phyloP scores from a whole-genome alignment of 106 monocot species.

The Apostasia ramifera region DNA sequence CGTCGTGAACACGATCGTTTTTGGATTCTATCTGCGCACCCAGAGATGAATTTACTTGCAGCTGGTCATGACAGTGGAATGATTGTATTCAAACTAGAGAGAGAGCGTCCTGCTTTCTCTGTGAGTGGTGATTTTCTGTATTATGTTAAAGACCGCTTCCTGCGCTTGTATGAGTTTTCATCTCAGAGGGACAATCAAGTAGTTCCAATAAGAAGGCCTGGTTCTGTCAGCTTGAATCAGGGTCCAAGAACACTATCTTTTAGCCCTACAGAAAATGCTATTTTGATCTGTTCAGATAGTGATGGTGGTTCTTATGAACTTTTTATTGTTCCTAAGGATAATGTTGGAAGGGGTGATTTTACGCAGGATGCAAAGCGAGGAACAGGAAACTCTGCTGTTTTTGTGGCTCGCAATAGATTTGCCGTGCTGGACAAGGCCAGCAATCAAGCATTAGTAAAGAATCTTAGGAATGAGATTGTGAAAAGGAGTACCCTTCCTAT shows the following conservation, averaged over 20 bases:
- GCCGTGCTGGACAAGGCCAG: slow-evolving; percentile 71
- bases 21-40: slow-evolving; percentile 83
- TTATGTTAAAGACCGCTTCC: slow-evolving; percentile 76
- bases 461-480: slow-evolving; percentile 82
- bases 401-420: slow-evolving; percentile 86
- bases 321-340: slow-evolving; percentile 60
- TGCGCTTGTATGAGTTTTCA: slow-evolving; percentile 64
- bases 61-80: slow-evolving; percentile 95
- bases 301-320: slow-evolving; percentile 91
- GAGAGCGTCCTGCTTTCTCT: slow-evolving; percentile 80
- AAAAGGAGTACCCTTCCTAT: slow-evolving; percentile 71
- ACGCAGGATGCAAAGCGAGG: slow-evolving; percentile 78
- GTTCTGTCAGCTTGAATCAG: slow-evolving; percentile 73
- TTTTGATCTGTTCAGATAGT: slow-evolving; percentile 68
- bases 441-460: slow-evolving; percentile 74
- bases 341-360: slow-evolving; percentile 47
- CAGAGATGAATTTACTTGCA: slow-evolving; percentile 87
- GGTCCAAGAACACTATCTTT: slow-evolving; percentile 62
- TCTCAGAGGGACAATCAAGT: slow-evolving; percentile 67
- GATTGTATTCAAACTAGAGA: slow-evolving; percentile 88
- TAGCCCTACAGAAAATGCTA: slow-evolving; percentile 84
- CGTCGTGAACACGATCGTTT: slow-evolving; percentile 88
- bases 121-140: slow-evolving; percentile 54
- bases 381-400: slow-evolving; percentile 57
- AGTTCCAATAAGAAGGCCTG: slow-evolving; percentile 66